Evolutionary conservation across 768 basidiomycete species (phyloP), one percentile per base, ranked within the genome.

Genomic region (Rickenella mellea): DNA sequence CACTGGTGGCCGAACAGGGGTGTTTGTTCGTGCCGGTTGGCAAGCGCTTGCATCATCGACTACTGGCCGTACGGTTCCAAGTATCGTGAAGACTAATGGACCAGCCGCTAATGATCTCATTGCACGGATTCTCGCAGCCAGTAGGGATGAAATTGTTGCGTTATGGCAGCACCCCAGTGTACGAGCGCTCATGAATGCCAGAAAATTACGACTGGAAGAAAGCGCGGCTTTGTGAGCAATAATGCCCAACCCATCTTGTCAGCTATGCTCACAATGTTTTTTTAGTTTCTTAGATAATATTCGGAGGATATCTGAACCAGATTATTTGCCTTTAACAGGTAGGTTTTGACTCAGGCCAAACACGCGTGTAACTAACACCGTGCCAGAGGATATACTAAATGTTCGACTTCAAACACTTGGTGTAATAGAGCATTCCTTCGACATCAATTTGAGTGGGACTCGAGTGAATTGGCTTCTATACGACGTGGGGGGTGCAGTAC

Each of bases 401-500:
- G 84, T 84, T 44, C 81, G 86, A 19, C 62, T 90, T 26, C 85
- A 85, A 62, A 88, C 86, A 0, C 61, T 89, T 10, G 86, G 86
- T 2, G 78, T 89, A 17, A 74, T 79, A 43, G 85, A 89, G 50
- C 83, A 87, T 54, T 66, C 73, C 1, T 85, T 86, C 55, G 72
- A 78, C 43, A 75, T 87, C 45, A 68, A 69, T 44, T 70, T 78
- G 47, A 74, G 71, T 29, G 78, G 80, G 2, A 68, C 66, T 43
- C 68, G 68, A 31, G 83, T 82, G 54, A 73, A 78, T 41, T 89
- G 86, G 85, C 73, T 78, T 44, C 65, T 89, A 42, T 90, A 82
- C 55, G 87, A 90, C 56, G 86, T 90, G 27, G 85, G 86, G 29
- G 87, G 87, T 35, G 81, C 83, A 40, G 81, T 87, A 55, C 56